phyloP scores from a whole-genome alignment of 2,329 filamentous ascomycete species.

The Sporothrix sp. region DNA sequence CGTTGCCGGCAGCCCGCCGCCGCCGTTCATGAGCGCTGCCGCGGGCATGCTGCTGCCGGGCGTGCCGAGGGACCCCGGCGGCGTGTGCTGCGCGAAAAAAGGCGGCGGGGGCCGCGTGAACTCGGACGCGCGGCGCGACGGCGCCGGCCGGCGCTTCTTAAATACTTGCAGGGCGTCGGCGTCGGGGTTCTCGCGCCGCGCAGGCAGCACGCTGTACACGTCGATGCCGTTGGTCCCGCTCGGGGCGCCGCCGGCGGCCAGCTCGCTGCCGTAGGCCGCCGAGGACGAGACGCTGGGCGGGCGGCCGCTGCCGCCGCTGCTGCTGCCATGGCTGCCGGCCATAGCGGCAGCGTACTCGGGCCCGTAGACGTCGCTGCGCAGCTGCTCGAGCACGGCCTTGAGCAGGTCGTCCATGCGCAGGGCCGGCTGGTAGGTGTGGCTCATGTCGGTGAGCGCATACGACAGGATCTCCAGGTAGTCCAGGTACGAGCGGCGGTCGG shows the following conservation, averaged over 20 bases:
- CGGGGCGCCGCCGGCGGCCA: constrained; percentile 2
- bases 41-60: neutral
- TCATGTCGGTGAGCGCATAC: constrained; percentile 42
- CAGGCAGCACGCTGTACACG: constrained; percentile 22
- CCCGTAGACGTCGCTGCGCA: constrained; percentile 27
- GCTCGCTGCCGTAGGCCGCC: neutral
- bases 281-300: constrained; percentile 3
- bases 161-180: constrained; percentile 19
- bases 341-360: constrained; percentile 1
- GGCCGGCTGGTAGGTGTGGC: constrained; percentile 42
- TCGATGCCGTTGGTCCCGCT: constrained; percentile 11
- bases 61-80: constrained; percentile 12
- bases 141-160: constrained; percentile 25
- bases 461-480: constrained; percentile 44
- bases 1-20: neutral
- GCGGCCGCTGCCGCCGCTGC: neutral
- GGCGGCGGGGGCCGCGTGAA: constrained; percentile 24
- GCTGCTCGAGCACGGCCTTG: constrained; percentile 41
- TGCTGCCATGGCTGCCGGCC: neutral
- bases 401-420: constrained; percentile 44
- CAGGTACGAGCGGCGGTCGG: constrained; percentile 31
- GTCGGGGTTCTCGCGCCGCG: constrained; percentile 25
- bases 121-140: constrained; percentile 25
- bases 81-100: constrained; percentile 21
- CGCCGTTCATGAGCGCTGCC: neutral